phyloP scores from a whole-genome alignment of 352 stramenopile genomes.

The Globisporangium heterothallicum region DNA sequence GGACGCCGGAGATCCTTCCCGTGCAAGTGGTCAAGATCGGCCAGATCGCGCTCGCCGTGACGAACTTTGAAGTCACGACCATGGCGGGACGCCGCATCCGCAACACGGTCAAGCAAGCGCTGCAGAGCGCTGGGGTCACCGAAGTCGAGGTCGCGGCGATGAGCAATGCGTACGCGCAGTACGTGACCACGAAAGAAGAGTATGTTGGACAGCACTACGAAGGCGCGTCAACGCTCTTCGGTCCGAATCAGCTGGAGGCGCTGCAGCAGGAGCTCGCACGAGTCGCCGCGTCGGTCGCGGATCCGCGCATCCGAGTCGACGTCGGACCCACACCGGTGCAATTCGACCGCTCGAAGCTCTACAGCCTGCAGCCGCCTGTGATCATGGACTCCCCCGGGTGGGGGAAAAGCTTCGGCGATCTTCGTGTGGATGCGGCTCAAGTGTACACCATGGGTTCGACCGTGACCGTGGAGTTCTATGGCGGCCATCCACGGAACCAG shows the following conservation, averaged over 20 bases:
- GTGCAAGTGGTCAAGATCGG: slow-evolving; percentile 48
- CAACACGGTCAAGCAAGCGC: slow-evolving; percentile 18
- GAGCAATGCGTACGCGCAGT: slow-evolving; percentile 52
- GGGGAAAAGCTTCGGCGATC: slow-evolving; percentile 15
- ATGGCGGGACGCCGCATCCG: slow-evolving; percentile 47
- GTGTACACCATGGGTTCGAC: slow-evolving; percentile 25
- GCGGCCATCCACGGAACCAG: slow-evolving; percentile 36
- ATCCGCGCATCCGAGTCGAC: slow-evolving; percentile 17
- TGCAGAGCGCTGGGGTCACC: slow-evolving; percentile 18
- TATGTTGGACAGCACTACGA: slow-evolving; percentile 60
- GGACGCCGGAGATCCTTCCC: slow-evolving; percentile 41
- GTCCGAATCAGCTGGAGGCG: slow-evolving; percentile 48
- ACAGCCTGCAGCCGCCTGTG: slow-evolving; percentile 28
- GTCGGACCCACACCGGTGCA: slow-evolving; percentile 26
- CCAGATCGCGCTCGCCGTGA: slow-evolving; percentile 36
- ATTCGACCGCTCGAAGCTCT: slow-evolving; percentile 23
- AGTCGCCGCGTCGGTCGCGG: slow-evolving; percentile 22
- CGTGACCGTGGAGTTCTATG: slow-evolving; percentile 28
- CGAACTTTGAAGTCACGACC: slow-evolving; percentile 49
- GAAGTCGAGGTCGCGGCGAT: slow-evolving; percentile 42
- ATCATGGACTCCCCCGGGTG: slow-evolving; percentile 19
- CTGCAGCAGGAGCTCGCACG: slow-evolving; percentile 40
- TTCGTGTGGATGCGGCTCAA: slow-evolving; percentile 17
- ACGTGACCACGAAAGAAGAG: slow-evolving; percentile 54
- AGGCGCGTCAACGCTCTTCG: slow-evolving; percentile 62